Conservation (phyloP, 164 flowering plant genomes). For the Vitis rotundifolia region DNA sequence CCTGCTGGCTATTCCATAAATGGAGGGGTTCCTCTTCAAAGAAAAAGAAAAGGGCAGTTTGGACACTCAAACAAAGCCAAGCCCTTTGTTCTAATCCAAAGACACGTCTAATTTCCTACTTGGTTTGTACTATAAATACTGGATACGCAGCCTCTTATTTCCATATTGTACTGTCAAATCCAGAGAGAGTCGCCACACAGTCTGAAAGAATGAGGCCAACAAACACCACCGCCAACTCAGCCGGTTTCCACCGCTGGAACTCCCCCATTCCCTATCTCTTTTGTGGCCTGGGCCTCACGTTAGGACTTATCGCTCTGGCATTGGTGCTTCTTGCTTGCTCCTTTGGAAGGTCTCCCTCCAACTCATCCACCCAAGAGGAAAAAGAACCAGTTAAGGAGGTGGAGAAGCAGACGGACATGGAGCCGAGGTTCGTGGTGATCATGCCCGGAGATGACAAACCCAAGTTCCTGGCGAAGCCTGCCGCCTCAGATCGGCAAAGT, state of each 20-base stretch:
- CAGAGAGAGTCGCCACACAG: constrained; percentile 15
- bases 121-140: too few species aligned
- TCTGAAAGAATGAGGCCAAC: constrained; percentile 9
- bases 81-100: too few species aligned
- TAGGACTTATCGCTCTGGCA: constrained; percentile 41
- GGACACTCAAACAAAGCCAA: too few species aligned
- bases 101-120: too few species aligned
- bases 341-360: constrained; percentile 14
- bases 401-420: constrained; percentile 14
- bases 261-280: constrained; percentile 53
- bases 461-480: constrained; percentile 48
- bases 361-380: not conserved
- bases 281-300: constrained; percentile 38
- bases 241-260: constrained; percentile 24
- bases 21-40: too few species aligned
- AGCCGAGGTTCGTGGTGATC: constrained; percentile 49
- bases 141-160: too few species aligned
- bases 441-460: constrained; percentile 60
- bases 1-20: too few species aligned
- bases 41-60: too few species aligned
- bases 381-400: constrained; percentile 6
- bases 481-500: constrained; percentile 10
- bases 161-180: not conserved
- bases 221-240: constrained; percentile 11
- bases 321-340: constrained; percentile 49